Conservation (phyloP, 2,329 filamentous ascomycete species). For the Xylariaceae sp. region DNA sequence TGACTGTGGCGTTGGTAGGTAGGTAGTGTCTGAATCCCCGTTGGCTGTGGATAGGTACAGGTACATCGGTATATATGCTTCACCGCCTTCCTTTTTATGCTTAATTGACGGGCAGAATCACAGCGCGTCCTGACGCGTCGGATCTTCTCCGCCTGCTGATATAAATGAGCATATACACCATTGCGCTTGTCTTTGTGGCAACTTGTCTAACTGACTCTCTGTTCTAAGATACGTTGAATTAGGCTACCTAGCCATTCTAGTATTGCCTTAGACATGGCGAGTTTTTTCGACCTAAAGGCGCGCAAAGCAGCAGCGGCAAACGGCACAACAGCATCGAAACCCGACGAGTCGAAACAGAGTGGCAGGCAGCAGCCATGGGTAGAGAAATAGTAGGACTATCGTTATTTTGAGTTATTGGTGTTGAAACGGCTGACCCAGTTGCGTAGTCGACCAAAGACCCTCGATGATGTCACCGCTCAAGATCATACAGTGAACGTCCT, state of each 20-base stretch:
- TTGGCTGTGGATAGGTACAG: conserved; percentile 10
- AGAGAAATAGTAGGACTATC: conserved; percentile 83
- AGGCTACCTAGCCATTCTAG: not conserved
- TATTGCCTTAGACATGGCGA: conserved; percentile 63
- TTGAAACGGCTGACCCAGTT: conserved; percentile 32
- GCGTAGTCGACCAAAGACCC: conserved; percentile 82
- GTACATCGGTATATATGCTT: conserved; percentile 6
- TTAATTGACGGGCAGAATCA: conserved; percentile 28
- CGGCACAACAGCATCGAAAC: conserved; percentile 65
- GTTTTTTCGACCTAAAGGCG: conserved; percentile 95
- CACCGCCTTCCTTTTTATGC: conserved; percentile 25
- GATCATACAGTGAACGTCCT: conserved; percentile 95
- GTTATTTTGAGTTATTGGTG: conserved; percentile 10
- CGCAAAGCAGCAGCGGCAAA: conserved; percentile 75
- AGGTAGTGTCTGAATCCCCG: too few species aligned
- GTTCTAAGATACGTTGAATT: not conserved
- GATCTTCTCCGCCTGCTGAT: conserved; percentile 3
- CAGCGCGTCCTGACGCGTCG: conserved; percentile 29
- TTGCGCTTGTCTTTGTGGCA: not conserved
- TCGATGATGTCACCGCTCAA: conserved; percentile 94
- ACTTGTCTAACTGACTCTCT: not conserved
- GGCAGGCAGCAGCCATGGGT: conserved; percentile 88
- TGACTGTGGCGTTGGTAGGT: too few species aligned
- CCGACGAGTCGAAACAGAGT: conserved; percentile 63
- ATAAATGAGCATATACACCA: conserved; percentile 3